These are phyloP conservation scores for Deinandra increscens DNA, from an alignment of 129 eudicot species.

Conservation along the genomic window DNA sequence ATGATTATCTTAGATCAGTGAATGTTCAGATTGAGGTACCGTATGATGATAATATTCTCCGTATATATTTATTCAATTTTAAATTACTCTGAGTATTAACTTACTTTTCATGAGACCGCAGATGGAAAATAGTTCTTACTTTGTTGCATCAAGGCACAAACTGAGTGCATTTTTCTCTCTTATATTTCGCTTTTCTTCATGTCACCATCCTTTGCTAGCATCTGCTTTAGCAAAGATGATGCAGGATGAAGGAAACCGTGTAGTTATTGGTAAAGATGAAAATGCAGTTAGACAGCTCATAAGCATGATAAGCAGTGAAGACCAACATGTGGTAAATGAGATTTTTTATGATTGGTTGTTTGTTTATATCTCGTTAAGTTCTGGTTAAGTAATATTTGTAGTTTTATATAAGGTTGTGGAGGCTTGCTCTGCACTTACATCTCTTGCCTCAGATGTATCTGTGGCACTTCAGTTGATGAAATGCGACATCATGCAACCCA, in stretches of 20 bases:
- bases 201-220: conserved; percentile 97
- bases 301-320: conserved; percentile 97
- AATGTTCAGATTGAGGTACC: conserved; percentile 95
- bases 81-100: conserved; percentile 9
- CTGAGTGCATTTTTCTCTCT: conserved; percentile 97
- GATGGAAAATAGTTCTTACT: conserved; percentile 94
- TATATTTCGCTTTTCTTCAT: conserved; percentile 94
- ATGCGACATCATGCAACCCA: conserved; percentile 94
- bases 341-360: background rate
- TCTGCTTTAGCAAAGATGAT: conserved; percentile 97
- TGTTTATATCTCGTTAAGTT: background rate
- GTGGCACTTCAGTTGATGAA: conserved; percentile 90
- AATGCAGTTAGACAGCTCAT: conserved; percentile 96
- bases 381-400: background rate
- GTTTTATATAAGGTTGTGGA: conserved; percentile 73
- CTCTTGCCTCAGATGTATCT: conserved; percentile 88
- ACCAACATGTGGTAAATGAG: conserved; percentile 91
- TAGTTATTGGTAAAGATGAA: conserved; percentile 95
- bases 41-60: background rate
- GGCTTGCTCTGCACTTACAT: conserved; percentile 94
- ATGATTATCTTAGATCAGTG: conserved; percentile 84
- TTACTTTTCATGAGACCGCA: conserved; percentile 44
- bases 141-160: conserved; percentile 93
- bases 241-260: conserved; percentile 91
- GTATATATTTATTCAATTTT: background rate